Evolutionary conservation across 2,329 filamentous ascomycete species (phyloP).

Genomic region (Trichoderma sp.): DNA sequence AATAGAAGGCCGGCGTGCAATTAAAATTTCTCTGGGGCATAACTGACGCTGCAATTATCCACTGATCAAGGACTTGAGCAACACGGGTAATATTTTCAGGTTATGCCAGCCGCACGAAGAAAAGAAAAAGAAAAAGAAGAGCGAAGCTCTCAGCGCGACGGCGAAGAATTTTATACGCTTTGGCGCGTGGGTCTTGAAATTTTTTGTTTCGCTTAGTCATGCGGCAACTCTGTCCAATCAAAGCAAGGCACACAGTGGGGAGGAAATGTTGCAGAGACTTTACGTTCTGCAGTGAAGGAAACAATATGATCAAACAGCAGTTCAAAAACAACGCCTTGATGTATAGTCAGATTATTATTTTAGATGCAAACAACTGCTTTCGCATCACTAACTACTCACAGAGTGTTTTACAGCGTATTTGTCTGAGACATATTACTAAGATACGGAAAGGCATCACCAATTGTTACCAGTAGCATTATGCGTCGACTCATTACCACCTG

Average conservation of each 20-base stretch:
- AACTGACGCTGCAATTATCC: conserved; percentile 70
- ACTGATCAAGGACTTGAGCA: conserved; percentile 68
- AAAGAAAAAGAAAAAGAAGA: conserved; percentile 49
- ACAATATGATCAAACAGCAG: background rate
- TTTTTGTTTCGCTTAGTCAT: conserved; percentile 28
- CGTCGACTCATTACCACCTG: too few relatives aligned
- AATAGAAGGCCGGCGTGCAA: conserved; percentile 68
- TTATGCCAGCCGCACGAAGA: conserved; percentile 81
- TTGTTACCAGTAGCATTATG: too few relatives aligned
- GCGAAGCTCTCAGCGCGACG: conserved; percentile 26
- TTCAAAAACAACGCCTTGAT: background rate
- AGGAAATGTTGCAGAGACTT: background rate
- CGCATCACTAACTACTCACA: too few relatives aligned
- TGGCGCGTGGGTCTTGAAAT: background rate
- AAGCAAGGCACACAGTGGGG: background rate
- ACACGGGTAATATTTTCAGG: conserved; percentile 70
- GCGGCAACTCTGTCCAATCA: background rate
- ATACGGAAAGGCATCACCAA: too few relatives aligned
- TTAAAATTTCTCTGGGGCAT: conserved; percentile 75
- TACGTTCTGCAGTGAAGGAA: background rate
- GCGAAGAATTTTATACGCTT: conserved; percentile 35
- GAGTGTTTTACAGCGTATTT: too few relatives aligned
- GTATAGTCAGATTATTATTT: background rate
- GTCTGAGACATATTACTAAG: too few relatives aligned
- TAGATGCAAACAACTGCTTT: background rate